Evolutionary conservation across 1,284 basidiomycete species (phyloP), one percentile per base, ranked within the genome.

Genomic region (Veloboletus limbatus): DNA sequence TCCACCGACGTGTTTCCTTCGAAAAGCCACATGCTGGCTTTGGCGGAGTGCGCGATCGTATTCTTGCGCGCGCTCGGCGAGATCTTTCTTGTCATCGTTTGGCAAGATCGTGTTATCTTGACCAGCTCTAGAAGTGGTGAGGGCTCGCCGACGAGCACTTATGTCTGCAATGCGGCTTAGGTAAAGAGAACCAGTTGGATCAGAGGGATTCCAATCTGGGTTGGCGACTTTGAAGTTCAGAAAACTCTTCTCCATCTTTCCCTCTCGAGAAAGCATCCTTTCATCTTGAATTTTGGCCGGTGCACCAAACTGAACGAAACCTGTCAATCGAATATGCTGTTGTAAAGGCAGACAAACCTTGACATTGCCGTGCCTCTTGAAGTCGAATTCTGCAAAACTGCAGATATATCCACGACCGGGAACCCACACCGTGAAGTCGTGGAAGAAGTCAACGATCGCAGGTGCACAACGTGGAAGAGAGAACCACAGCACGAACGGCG

Each of bases 231-330:
- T 96, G 78, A 99, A 99, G 60, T 92, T 94, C 28, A 98, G 72
- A 69, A 99, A 93, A 59, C 85, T 90, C 73, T 98, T 95, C 74
- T 99, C 96, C 93, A 99, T 97, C 76, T 98, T 97, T 44, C 91
- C 89, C 56, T 95, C 89, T 55, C 89, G 90, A 6, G 88, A 89
- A 54, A 88, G 73, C 72, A 88, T 82, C 43, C 81, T 78, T 58
- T 83, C 82, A 54, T 91, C 83, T n/a, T 73, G 72, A 16, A 75
- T 77, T 30, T 73, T 69, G 3, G 77, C 76, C 2, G 88, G 88
- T 8, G 87, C 91, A 22, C 90, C 91, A 58, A 90, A 92, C 83
- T 89, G 52, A 39, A 41, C 17, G 5, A 46, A 40, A 18, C 41
- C 13, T 31, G 20, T 50, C 16, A 47, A 22, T 37, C 47, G 13